Percentiles rank a stretch among this genome's conserved stretches.
Conservation (phyloP, 2,329 filamentous ascomycete genomes). For the Fusarium albosuccineum region DNA sequence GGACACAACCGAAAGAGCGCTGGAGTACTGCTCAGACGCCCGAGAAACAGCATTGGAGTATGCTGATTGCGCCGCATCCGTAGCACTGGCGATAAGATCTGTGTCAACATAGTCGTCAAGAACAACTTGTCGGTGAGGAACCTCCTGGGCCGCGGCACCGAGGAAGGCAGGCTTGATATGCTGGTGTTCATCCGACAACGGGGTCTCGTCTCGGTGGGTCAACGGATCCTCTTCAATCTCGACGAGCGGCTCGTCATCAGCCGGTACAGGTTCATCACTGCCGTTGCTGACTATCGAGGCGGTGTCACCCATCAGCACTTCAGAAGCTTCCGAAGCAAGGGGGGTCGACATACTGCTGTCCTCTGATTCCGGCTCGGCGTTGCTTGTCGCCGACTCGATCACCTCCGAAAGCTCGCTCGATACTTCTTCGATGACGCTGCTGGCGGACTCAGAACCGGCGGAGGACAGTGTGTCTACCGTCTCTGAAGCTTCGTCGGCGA, state of each 20-base stretch:
- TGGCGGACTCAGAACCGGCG: slow-evolving; percentile 41
- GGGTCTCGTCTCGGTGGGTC: slow-evolving; percentile 41
- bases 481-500: slow-evolving; percentile 33
- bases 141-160: slow-evolving; percentile 64
- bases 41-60: slow-evolving; percentile 75
- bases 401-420: slow-evolving; percentile 40
- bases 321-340: slow-evolving; percentile 45
- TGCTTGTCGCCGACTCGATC: slow-evolving; percentile 31
- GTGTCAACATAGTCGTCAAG: slow-evolving; percentile 61
- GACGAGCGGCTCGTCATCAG: slow-evolving; percentile 45
- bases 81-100: slow-evolving; percentile 53
- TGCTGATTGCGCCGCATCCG: slow-evolving; percentile 64
- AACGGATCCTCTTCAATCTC: slow-evolving; percentile 45
- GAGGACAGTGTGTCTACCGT: slow-evolving; percentile 32
- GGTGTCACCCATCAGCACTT: slow-evolving; percentile 42
- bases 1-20: slow-evolving; percentile 76
- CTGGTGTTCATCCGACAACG: slow-evolving; percentile 44
- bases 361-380: slow-evolving; percentile 26
- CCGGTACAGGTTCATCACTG: slow-evolving; percentile 44
- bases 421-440: slow-evolving; percentile 34
- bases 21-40: slow-evolving; percentile 76
- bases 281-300: slow-evolving; percentile 44
- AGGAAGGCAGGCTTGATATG: slow-evolving; percentile 62
- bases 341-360: slow-evolving; percentile 39
- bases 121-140: slow-evolving; percentile 62